These are phyloP conservation scores for Monoraphidium neglectum DNA, from an alignment of 139 green algal genomes.

Conservation along the genomic window DNA sequence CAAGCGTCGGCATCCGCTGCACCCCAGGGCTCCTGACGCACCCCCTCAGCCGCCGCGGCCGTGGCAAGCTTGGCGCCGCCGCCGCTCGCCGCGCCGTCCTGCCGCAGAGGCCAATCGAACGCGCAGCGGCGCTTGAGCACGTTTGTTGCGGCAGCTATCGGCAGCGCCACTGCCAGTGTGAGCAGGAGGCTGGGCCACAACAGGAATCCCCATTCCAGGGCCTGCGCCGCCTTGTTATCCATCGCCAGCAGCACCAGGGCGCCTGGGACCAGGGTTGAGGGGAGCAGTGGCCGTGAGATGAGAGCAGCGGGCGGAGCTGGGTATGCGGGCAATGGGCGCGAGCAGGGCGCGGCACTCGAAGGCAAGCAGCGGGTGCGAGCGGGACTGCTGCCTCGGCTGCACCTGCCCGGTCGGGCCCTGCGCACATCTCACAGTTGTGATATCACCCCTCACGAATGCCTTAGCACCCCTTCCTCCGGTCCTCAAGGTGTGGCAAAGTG, in stretches of 20 bases:
- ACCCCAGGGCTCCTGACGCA: no score
- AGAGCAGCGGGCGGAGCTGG: no score
- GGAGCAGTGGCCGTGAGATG: neutral
- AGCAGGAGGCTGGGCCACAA: conserved; percentile 42
- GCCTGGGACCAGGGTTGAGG: conserved; percentile 2
- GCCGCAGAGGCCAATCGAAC: conserved; percentile 27
- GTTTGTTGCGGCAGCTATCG: conserved; percentile 29
- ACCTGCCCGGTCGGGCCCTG: no score
- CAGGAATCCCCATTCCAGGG: conserved; percentile 27
- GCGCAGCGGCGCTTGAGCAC: conserved; percentile 36
- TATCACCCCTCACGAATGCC: no score
- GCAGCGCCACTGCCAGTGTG: conserved; percentile 32
- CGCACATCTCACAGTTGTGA: no score
- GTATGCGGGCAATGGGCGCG: no score
- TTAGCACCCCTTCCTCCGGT: no score
- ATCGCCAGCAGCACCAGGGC: conserved; percentile 53
- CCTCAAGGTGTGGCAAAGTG: no score
- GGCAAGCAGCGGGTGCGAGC: no score
- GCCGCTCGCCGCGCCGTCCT: neutral
- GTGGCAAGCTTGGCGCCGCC: neutral
- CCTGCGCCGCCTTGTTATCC: conserved; percentile 38
- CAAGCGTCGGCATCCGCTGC: no score
- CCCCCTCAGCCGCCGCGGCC: conserved; percentile 7
- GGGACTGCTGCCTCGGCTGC: neutral
- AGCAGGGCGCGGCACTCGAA: no score